Evolutionary conservation across 2,329 filamentous ascomycete genomes (phyloP).

Genomic region (Teratosphaeria epicoccoides): DNA sequence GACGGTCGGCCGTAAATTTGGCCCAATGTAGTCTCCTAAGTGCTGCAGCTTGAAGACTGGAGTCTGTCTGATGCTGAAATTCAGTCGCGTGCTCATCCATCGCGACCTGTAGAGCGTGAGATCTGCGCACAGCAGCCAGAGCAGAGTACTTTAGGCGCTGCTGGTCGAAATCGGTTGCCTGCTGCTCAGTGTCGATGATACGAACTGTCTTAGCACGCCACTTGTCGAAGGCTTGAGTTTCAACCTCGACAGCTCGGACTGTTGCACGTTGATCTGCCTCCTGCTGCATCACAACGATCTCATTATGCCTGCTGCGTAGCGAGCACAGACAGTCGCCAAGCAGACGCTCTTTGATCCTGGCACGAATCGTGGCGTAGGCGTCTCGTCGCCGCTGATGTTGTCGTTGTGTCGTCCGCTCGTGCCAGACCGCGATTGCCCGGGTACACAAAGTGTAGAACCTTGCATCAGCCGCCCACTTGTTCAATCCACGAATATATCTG

Average conservation of each 20-base stretch:
- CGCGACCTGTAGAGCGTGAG: constrained; percentile 15
- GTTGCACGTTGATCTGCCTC: constrained; percentile 30
- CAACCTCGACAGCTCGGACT: constrained; percentile 24
- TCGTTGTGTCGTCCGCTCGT: constrained; percentile 38
- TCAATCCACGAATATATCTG: constrained; percentile 37
- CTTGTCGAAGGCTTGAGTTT: constrained; percentile 22
- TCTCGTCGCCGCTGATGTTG: constrained; percentile 44
- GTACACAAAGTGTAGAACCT: constrained; percentile 46
- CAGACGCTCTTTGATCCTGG: constrained; percentile 44
- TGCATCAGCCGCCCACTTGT: constrained; percentile 45
- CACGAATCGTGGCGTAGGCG: constrained; percentile 44
- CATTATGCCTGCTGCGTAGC: constrained; percentile 29
- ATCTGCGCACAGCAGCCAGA: constrained; percentile 23
- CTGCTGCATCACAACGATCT: constrained; percentile 28
- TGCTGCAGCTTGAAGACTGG: constrained; percentile 36
- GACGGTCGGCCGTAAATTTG: constrained; percentile 44
- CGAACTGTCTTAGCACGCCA: constrained; percentile 26
- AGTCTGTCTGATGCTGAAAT: constrained; percentile 37
- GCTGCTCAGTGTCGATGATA: constrained; percentile 16
- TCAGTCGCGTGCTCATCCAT: constrained; percentile 35
- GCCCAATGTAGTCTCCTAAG: constrained; percentile 49
- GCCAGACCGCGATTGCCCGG: constrained; percentile 42
- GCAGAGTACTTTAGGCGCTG: constrained; percentile 24
- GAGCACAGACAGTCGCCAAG: constrained; percentile 33
- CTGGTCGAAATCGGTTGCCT: constrained; percentile 22